A percentile compares a stretch with the other conserved stretches of the same genome.
These are phyloP conservation scores for Beauveria australis DNA, from an alignment of 2,329 filamentous ascomycete species.

Conservation along the genomic window DNA sequence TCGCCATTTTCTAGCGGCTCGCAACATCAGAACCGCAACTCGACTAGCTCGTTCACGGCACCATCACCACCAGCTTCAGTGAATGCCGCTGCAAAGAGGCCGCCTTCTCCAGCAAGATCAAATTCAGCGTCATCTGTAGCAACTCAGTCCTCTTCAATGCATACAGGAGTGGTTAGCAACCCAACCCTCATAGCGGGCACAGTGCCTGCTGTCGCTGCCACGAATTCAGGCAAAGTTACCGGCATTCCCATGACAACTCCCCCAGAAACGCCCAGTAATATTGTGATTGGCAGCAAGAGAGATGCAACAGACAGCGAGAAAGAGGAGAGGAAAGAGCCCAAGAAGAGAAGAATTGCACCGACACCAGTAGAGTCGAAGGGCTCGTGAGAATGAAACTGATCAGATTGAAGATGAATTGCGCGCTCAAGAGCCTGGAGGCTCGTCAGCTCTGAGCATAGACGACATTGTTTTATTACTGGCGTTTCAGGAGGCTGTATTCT, in stretches of 20 bases:
- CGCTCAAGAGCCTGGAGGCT: neutral
- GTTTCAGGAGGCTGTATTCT: neutral
- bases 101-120: conserved; percentile 73
- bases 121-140: conserved; percentile 76
- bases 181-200: conserved; percentile 71
- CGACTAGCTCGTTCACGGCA: conserved; percentile 48
- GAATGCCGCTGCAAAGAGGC: conserved; percentile 54
- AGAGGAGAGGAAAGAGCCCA: conserved; percentile 46
- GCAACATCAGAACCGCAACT: conserved; percentile 49
- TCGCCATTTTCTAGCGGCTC: conserved; percentile 45
- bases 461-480: neutral
- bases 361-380: conserved; percentile 42
- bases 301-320: conserved; percentile 49
- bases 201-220: conserved; percentile 67
- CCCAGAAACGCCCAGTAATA: conserved; percentile 67
- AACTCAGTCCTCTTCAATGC: conserved; percentile 48
- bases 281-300: conserved; percentile 41
- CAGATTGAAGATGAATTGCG: neutral
- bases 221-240: conserved; percentile 56
- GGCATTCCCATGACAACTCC: conserved; percentile 76
- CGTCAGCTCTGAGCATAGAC: neutral
- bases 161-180: conserved; percentile 58
- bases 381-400: neutral
- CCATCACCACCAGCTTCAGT: conserved; percentile 48
- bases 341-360: conserved; percentile 64